phyloP scores from a whole-genome alignment of 148 eudicot species.

The Talinum fruticosum region DNA sequence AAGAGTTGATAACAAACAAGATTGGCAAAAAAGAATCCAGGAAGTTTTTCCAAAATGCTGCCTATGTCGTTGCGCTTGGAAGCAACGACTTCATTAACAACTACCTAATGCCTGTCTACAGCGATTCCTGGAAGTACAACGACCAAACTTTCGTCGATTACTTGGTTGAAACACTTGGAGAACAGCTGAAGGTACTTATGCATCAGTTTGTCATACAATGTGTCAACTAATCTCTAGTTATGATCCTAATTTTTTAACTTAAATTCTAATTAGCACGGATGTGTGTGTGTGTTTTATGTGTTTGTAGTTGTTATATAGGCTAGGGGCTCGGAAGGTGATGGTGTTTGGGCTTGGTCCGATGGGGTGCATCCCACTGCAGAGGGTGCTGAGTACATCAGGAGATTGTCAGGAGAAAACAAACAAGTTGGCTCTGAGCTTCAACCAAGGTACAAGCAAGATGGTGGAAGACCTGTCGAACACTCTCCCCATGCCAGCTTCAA shows the following conservation, averaged over 20 bases:
- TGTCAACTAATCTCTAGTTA: neutral
- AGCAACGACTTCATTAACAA: constrained; percentile 97
- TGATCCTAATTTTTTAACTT: no score
- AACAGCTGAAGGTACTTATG: constrained; percentile 53
- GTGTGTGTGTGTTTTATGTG: neutral
- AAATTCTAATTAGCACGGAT: neutral
- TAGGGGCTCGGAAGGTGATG: constrained; percentile 75
- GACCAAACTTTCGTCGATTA: constrained; percentile 55
- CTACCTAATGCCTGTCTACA: constrained; percentile 80
- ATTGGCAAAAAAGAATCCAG: constrained; percentile 54
- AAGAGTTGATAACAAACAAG: constrained; percentile 45
- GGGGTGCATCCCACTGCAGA: constrained; percentile 94
- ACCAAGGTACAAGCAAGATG: constrained; percentile 43
- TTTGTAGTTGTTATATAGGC: constrained; percentile 49
- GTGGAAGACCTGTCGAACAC: constrained; percentile 39
- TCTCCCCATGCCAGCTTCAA: constrained; percentile 60
- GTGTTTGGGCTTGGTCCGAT: constrained; percentile 89
- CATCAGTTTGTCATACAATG: neutral
- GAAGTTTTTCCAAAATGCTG: constrained; percentile 57
- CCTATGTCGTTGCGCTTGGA: constrained; percentile 82
- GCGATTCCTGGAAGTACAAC: constrained; percentile 71
- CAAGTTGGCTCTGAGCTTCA: constrained; percentile 59
- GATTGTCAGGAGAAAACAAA: constrained; percentile 73
- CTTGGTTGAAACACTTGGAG: constrained; percentile 57
- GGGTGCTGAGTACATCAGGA: constrained; percentile 69